Conservation (phyloP, 352 stramenopile genomes). For the Peronospora belbahrii region DNA sequence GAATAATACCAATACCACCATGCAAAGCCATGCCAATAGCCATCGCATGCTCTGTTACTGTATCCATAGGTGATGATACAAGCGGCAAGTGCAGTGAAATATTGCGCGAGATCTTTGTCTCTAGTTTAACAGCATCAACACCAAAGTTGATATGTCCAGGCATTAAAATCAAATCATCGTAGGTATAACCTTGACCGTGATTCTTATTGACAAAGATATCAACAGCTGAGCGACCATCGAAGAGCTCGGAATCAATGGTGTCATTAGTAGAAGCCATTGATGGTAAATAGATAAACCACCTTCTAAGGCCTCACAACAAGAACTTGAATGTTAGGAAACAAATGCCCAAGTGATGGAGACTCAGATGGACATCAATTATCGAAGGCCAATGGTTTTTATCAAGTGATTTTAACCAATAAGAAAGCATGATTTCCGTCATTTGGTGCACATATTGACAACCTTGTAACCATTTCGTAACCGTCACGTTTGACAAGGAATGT, state of each 20-base stretch:
- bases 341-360: slow-evolving; percentile 35
- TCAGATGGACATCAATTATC: too few relatives aligned
- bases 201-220: slow-evolving; percentile 87
- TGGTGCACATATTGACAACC: too few relatives aligned
- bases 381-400: slow-evolving; percentile 46
- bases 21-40: slow-evolving; percentile 99
- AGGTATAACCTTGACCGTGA: slow-evolving; percentile 75
- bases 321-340: slow-evolving; percentile 12
- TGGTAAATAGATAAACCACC: too few relatives aligned
- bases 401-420: slow-evolving; percentile 37
- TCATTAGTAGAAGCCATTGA: slow-evolving; percentile 18
- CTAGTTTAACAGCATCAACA: slow-evolving; percentile 87
- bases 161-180: slow-evolving; percentile 77
- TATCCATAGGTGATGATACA: slow-evolving; percentile 99
- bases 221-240: slow-evolving; percentile 67
- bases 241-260: slow-evolving; percentile 41
- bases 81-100: slow-evolving; percentile 95
- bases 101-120: slow-evolving; percentile 89
- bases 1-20: slow-evolving; percentile 98
- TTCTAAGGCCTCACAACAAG: too few relatives aligned
- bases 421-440: too few relatives aligned
- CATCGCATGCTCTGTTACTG: slow-evolving; percentile 99
- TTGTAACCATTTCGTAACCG: too few relatives aligned
- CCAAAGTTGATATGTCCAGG: slow-evolving; percentile 70
- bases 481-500: too few relatives aligned